These are phyloP conservation scores for Drosera capensis DNA, from an alignment of 148 eudicot species.

Conservation along the genomic window DNA sequence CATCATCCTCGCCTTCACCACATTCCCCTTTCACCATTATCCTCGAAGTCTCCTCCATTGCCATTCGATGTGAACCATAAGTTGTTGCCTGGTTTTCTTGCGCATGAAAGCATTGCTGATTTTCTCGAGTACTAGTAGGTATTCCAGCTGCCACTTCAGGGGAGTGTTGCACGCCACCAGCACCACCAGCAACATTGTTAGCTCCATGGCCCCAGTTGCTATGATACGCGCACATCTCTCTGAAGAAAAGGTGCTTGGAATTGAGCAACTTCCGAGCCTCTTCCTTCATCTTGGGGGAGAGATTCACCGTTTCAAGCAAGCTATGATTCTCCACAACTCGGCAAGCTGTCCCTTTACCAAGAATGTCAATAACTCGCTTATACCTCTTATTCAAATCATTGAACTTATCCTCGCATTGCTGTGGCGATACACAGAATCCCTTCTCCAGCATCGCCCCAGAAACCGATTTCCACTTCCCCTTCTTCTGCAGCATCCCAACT, in stretches of 20 bases:
- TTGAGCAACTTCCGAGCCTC: conserved; percentile 49
- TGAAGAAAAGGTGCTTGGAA: conserved; percentile 60
- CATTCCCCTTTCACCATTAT: conserved; percentile 4
- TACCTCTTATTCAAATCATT: conserved; percentile 69
- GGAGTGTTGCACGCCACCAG: conserved; percentile 8
- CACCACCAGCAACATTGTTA: conserved; percentile 9
- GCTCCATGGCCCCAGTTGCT: conserved; percentile 42
- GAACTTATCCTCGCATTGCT: conserved; percentile 78
- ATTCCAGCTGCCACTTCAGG: conserved; percentile 15
- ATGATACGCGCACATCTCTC: conserved; percentile 78
- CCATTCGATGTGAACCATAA: conserved; percentile 15
- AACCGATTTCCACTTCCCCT: conserved; percentile 71
- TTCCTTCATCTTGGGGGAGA: conserved; percentile 41
- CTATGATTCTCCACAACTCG: conserved; percentile 57
- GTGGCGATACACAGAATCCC: conserved; percentile 50
- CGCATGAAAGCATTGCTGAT: conserved; percentile 29
- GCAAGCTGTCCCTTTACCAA: conserved; percentile 50
- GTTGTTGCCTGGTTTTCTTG: conserved; percentile 5
- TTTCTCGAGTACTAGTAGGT: conserved; percentile 7
- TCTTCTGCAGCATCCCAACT: conserved; percentile 35
- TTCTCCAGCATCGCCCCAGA: conserved; percentile 41
- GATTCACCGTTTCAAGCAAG: conserved; percentile 38
- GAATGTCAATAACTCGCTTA: conserved; percentile 57
- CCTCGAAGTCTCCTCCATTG: conserved; percentile 9
- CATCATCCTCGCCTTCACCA: conserved; percentile 6